Evolutionary conservation across 805 yeast species (phyloP), one percentile per base, ranked within the genome.

Genomic region (Metschnikowia gelsemii): DNA sequence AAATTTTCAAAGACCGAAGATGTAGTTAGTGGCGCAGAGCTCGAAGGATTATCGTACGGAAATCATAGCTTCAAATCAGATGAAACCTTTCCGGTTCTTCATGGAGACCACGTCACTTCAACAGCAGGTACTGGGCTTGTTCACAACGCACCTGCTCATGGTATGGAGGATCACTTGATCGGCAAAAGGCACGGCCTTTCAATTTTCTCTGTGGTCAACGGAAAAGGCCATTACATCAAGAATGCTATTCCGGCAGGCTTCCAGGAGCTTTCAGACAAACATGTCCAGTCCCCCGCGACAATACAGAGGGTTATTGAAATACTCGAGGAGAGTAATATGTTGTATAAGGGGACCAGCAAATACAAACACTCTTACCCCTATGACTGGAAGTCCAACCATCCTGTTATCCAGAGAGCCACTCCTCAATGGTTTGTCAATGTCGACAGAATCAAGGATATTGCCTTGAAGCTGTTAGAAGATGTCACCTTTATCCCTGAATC

Each of bases 61-160:
- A 84, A 84, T 50, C 86, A 87, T 2, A 59, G 84, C 3, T 51
- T 72, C 4, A 52, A 59, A 7, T 40, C 55, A 3, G 47, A 42
- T 2, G 57, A 50, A 14, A 25, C 26, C 11, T 76, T 72, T 47
- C 95, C 95, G 0, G 64, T 91, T 3, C 47, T 91, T 3, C 82
- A 79, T 43, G 97, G 93, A 4, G 78, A 75, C 40, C 96, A 90
- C 61, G 98, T 95, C 9, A 79, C 87, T 0, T 76, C 77, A 43
- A 51, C 75, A 1, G 80, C 93, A 0, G 99, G 99, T 61, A 87
- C 99, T 0, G 99, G 99, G 2, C 66, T 93, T 11, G 99, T 93
- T 1, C 99, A 93, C 58, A 85, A 88, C 16, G 98, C 99, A 0
- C 98, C 99, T 1, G 98, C 97, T 0, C 99, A 93, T 60, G 99